phyloP scores from a whole-genome alignment of 768 basidiomycete species.

The Leccinellum albellum region DNA sequence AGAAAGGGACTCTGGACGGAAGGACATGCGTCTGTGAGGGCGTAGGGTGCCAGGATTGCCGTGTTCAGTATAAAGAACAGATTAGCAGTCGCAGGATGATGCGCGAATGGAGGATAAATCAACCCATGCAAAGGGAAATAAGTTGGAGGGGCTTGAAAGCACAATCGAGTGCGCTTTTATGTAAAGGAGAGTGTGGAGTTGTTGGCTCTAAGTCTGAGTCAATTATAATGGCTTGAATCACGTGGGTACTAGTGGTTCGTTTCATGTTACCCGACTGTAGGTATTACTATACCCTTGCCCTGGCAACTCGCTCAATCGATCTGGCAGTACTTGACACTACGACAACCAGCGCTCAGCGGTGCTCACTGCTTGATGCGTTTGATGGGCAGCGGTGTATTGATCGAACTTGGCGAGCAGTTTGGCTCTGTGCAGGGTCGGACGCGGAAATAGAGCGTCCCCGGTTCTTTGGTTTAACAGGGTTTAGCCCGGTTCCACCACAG shows the following conservation, averaged over 20 bases:
- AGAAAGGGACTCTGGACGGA: background rate
- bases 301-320: background rate
- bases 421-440: background rate
- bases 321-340: slow-evolving; percentile 3
- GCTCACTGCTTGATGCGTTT: background rate
- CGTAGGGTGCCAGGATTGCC: slow-evolving; percentile 21
- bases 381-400: background rate
- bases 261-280: background rate
- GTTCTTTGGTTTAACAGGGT: background rate
- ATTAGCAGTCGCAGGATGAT: background rate
- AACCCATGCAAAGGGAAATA: slow-evolving; percentile 21
- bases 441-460: slow-evolving; percentile 17
- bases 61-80: background rate
- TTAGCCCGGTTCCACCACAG: background rate
- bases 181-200: slow-evolving; percentile 3
- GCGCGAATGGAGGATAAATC: background rate
- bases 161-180: background rate
- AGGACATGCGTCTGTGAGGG: slow-evolving; percentile 22
- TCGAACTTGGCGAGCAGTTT: background rate
- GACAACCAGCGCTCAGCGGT: slow-evolving; percentile 2
- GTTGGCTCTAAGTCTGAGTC: slow-evolving; percentile 7
- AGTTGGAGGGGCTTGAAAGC: background rate
- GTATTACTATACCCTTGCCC: background rate
- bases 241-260: slow-evolving; percentile 12
- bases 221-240: slow-evolving; percentile 5